Conservation (phyloP, 2,329 filamentous ascomycete species). For the Dactylonectria estremocensis region DNA sequence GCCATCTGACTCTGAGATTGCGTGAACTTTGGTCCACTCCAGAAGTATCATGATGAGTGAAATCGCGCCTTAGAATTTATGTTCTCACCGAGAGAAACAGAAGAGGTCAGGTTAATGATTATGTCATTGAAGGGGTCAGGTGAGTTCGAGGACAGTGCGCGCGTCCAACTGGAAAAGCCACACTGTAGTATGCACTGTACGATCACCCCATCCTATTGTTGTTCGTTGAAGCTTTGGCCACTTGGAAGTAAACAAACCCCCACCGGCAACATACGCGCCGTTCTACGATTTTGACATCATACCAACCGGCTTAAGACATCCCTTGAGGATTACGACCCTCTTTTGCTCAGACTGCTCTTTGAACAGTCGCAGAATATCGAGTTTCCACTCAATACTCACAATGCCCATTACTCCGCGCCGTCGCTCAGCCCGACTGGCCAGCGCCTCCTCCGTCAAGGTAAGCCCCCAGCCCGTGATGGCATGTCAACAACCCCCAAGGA, state of each 20-base stretch:
- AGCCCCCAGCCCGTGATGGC: conserved; percentile 30
- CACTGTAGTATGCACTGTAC: conserved; percentile 29
- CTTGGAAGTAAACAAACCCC: conserved; percentile 50
- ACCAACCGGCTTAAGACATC: conserved; percentile 45
- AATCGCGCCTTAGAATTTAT: not conserved
- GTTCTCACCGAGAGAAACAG: no score
- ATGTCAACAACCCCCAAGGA: conserved; percentile 24
- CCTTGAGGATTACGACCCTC: conserved; percentile 43
- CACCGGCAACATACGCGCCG: conserved; percentile 45
- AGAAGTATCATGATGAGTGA: not conserved
- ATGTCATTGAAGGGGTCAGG: conserved; percentile 23
- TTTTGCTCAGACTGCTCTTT: conserved; percentile 42
- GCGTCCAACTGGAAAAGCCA: not conserved
- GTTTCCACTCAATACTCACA: conserved; percentile 37
- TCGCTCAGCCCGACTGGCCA: conserved; percentile 62
- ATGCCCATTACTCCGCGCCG: conserved; percentile 61
- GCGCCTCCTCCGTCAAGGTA: conserved; percentile 55
- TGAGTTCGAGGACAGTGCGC: conserved; percentile 18
- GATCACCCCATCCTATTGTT: conserved; percentile 32
- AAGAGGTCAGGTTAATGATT: not conserved
- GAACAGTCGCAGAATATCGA: conserved; percentile 35
- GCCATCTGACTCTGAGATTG: not conserved
- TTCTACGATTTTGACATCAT: conserved; percentile 50
- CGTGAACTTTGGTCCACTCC: not conserved
- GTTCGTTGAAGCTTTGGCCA: conserved; percentile 48